Percentiles rank a stretch among this genome's conserved stretches.
These are phyloP conservation scores for Nakataea oryzae DNA, from an alignment of 2,329 filamentous ascomycete species.

Conservation along the genomic window DNA sequence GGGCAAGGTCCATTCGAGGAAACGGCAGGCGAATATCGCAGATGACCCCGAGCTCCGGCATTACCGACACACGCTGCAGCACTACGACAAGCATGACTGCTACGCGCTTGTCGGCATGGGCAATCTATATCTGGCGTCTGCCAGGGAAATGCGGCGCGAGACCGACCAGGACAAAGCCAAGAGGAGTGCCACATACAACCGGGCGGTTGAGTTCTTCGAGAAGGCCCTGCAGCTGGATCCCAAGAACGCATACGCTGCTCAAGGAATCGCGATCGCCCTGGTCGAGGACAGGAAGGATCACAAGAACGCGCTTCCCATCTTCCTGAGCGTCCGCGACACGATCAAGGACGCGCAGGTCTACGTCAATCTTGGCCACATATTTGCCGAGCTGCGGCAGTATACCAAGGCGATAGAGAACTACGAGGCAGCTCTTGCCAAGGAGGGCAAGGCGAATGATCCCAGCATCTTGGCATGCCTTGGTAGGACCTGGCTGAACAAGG, in stretches of 20 bases:
- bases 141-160: conserved; percentile 88
- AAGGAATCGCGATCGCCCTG: conserved; percentile 88
- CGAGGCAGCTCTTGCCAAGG: conserved; percentile 71
- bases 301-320: conserved; percentile 71
- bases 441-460: conserved; percentile 62
- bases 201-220: conserved; percentile 96
- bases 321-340: conserved; percentile 84
- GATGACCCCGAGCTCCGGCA: conserved; percentile 90
- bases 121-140: conserved; percentile 77
- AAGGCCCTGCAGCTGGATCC: conserved; percentile 93
- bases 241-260: conserved; percentile 90
- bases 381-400: conserved; percentile 82
- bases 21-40: conserved; percentile 65
- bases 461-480: conserved; percentile 78
- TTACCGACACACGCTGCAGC: conserved; percentile 91
- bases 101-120: conserved; percentile 96
- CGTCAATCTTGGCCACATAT: conserved; percentile 89
- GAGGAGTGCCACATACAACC: conserved; percentile 74
- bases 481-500: conserved; percentile 76
- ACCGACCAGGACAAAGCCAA: conserved; percentile 87
- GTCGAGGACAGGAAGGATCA: conserved; percentile 91
- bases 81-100: conserved; percentile 95
- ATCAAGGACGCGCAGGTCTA: conserved; percentile 80
- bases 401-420: conserved; percentile 91
- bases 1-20: conserved; percentile 69